A percentile compares a stretch with the other conserved stretches of the same genome.
phyloP scores from a whole-genome alignment of 208 protist species.

The Crithidia bombi region DNA sequence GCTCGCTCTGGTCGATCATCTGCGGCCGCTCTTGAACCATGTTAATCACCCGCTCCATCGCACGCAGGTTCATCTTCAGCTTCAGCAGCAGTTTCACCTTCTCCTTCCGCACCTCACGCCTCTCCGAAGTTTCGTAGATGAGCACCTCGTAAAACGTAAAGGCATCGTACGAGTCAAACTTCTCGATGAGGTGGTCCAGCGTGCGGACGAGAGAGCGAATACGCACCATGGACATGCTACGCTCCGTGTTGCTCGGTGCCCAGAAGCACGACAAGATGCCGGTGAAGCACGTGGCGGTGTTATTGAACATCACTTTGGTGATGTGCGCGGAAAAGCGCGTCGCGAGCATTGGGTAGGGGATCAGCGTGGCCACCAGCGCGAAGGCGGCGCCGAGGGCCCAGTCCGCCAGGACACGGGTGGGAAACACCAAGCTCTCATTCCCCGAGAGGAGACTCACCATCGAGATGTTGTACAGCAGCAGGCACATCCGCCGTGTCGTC shows the following conservation, averaged over 20 bases:
- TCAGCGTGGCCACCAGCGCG: conserved; percentile 48
- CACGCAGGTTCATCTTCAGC: conserved; percentile 68
- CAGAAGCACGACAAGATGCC: conserved; percentile 74
- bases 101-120: conserved; percentile 61
- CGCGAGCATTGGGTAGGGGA: conserved; percentile 73
- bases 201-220: conserved; percentile 58
- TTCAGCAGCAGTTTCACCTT: conserved; percentile 64
- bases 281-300: conserved; percentile 63
- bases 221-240: conserved; percentile 78
- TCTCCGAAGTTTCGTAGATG: conserved; percentile 70
- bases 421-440: conserved; percentile 39
- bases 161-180: conserved; percentile 51
- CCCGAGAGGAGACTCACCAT: conserved; percentile 55
- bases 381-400: conserved; percentile 70
- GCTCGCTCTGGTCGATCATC: conserved; percentile 64
- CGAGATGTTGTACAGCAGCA: conserved; percentile 72
- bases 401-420: conserved; percentile 49
- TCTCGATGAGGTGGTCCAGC: conserved; percentile 61
- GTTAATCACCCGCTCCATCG: conserved; percentile 77
- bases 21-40: conserved; percentile 71
- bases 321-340: conserved; percentile 39
- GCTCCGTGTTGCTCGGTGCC: conserved; percentile 67
- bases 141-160: conserved; percentile 74
- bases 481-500: conserved; percentile 56
- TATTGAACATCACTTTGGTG: conserved; percentile 41